Evolutionary conservation across 2,329 filamentous ascomycete species (phyloP).

Genomic region (Ceratocystis lukuohia): DNA sequence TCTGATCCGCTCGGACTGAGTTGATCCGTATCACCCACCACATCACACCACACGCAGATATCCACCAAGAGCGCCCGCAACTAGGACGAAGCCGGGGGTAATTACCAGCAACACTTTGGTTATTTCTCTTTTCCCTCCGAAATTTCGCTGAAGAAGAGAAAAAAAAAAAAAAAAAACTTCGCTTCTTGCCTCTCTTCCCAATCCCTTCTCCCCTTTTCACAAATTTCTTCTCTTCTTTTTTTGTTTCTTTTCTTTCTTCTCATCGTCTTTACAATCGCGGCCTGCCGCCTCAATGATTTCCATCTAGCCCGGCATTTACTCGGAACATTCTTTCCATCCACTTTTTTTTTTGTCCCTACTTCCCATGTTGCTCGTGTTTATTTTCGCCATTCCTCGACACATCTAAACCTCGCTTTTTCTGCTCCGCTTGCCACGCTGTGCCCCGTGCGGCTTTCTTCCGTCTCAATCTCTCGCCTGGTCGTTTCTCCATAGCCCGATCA

Average conservation of each 20-base stretch:
- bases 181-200: not conserved
- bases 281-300: not conserved
- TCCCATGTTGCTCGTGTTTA: not conserved
- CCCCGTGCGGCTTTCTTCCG: conserved; percentile 5
- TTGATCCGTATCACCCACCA: not conserved
- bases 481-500: not conserved
- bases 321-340: not conserved
- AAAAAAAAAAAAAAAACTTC: conserved; percentile 3
- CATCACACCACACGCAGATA: no score
- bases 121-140: not conserved
- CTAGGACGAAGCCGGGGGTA: conserved; percentile 3
- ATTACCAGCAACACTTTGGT: not conserved
- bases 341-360: not conserved
- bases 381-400: conserved; percentile 5
- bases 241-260: not conserved
- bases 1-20: not conserved
- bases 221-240: not conserved
- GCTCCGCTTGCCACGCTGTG: not conserved
- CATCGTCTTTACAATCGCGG: not conserved
- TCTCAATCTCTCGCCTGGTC: not conserved
- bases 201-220: not conserved
- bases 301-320: not conserved
- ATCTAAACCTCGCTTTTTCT: not conserved
- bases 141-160: not conserved
- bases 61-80: conserved; percentile 1